Evolutionary conservation across 495 filamentous ascomycete species (phyloP).

Genomic region (Talaromyces thailandensis): DNA sequence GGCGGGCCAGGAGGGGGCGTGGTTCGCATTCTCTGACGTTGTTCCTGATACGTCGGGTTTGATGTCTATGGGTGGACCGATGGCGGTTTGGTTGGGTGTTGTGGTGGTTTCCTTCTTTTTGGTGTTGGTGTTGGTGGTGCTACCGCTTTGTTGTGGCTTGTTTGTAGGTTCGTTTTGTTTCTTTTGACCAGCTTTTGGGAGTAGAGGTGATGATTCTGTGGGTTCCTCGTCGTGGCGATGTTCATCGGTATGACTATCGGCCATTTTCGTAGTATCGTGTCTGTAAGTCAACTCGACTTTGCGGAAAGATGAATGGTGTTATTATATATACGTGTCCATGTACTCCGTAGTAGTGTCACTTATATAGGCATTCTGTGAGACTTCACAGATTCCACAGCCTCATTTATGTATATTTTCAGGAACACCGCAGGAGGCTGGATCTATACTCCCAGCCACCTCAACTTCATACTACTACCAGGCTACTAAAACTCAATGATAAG

Average conservation of each 20-base stretch:
- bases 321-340: too few relatives aligned
- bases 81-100: neutral
- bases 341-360: neutral
- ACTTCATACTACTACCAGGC: neutral
- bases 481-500: neutral
- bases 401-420: neutral
- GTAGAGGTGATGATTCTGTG: slow-evolving; percentile 5
- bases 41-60: neutral
- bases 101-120: neutral
- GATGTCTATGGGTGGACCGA: neutral
- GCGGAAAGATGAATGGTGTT: neutral
- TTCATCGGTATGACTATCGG: neutral
- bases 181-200: neutral
- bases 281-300: neutral
- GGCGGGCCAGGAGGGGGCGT: neutral
- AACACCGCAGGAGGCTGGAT: neutral
- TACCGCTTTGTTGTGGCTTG: neutral
- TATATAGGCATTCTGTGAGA: neutral
- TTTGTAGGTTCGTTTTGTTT: neutral
- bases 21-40: neutral
- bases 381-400: neutral
- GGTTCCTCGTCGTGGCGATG: neutral
- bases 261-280: neutral
- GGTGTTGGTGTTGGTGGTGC: neutral
- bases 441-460: neutral